These are phyloP conservation scores for Silene uniflora DNA, from an alignment of 148 eudicot species.

Conservation along the genomic window DNA sequence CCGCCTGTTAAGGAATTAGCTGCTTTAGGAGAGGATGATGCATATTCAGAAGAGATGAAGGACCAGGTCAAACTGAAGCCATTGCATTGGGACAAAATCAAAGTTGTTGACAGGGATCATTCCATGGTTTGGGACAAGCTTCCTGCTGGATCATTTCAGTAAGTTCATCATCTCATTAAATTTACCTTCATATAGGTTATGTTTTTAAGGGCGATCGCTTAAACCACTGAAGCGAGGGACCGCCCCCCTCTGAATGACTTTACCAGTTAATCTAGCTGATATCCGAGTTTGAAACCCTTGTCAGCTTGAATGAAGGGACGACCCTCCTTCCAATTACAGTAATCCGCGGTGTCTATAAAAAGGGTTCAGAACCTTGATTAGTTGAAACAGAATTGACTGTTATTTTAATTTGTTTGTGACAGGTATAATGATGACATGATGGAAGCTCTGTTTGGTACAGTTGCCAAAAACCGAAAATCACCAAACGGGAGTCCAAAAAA, in stretches of 20 bases:
- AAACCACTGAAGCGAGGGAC: no score
- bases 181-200: no score
- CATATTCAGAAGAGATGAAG: no score
- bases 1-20: no score
- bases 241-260: neutral
- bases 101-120: conserved; percentile 53
- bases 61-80: conserved; percentile 81
- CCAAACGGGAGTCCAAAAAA: conserved; percentile 30
- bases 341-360: no score
- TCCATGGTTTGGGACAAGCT: conserved; percentile 89
- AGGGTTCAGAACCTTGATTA: no score
- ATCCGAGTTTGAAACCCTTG: neutral
- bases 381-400: neutral
- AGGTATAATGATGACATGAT: conserved; percentile 83
- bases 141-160: conserved; percentile 77
- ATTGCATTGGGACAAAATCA: conserved; percentile 90
- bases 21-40: no score
- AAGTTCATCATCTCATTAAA: conserved; percentile 17
- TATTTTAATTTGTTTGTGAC: conserved; percentile 22
- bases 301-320: no score
- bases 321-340: no score
- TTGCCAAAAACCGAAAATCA: conserved; percentile 54
- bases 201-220: no score
- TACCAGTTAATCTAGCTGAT: neutral
- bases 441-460: conserved; percentile 83